Conservation (phyloP, 495 filamentous ascomycete species). For the Penicillium lividum region DNA sequence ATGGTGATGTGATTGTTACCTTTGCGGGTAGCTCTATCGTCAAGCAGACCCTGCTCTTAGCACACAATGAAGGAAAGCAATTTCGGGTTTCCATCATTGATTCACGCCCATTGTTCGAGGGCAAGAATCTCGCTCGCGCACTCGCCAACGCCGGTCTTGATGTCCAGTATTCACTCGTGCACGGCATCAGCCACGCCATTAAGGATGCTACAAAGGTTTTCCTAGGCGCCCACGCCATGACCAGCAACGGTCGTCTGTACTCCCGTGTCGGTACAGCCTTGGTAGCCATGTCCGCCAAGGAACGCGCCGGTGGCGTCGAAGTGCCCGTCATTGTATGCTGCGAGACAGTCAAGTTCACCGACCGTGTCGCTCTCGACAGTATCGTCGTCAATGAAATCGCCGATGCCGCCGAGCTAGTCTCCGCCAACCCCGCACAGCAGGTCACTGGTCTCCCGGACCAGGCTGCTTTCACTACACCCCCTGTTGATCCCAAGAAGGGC, state of each 20-base stretch:
- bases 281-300: slow-evolving; percentile 83
- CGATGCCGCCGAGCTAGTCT: slow-evolving; percentile 61
- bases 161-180: slow-evolving; percentile 78
- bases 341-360: slow-evolving; percentile 95
- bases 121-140: slow-evolving; percentile 68
- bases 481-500: slow-evolving; percentile 34
- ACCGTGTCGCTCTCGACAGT: slow-evolving; percentile 83
- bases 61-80: slow-evolving; percentile 63
- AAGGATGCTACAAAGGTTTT: slow-evolving; percentile 77
- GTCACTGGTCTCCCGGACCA: slow-evolving; percentile 41
- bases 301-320: slow-evolving; percentile 53
- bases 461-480: slow-evolving; percentile 23
- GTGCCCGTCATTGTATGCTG: slow-evolving; percentile 88
- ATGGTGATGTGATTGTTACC: slow-evolving; percentile 82
- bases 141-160: slow-evolving; percentile 68
- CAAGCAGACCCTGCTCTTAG: slow-evolving; percentile 73
- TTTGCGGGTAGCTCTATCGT: slow-evolving; percentile 89
- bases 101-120: slow-evolving; percentile 76
- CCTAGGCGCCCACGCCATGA: slow-evolving; percentile 86
- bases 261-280: slow-evolving; percentile 84
- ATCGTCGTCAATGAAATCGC: slow-evolving; percentile 94
- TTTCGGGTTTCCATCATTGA: slow-evolving; percentile 89
- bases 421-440: slow-evolving; percentile 32
- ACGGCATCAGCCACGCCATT: slow-evolving; percentile 70
- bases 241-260: slow-evolving; percentile 85